Conservation (phyloP, 2,329 filamentous ascomycete genomes). For the Fusarium fujikuroi region DNA sequence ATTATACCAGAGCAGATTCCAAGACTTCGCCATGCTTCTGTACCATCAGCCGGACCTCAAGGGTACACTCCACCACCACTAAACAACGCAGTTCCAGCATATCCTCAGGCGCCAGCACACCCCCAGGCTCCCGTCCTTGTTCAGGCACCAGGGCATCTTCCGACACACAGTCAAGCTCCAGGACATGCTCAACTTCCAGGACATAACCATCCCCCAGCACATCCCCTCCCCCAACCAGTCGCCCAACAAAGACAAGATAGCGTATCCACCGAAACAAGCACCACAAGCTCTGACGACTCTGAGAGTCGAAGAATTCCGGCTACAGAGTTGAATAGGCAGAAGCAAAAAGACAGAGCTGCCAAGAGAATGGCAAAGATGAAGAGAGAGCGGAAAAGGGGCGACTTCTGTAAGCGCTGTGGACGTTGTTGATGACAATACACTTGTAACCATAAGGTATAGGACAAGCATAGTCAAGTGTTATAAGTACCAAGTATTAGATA, state of each 20-base stretch:
- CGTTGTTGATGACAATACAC: background rate
- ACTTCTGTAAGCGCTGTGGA: background rate
- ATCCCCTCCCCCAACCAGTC: background rate
- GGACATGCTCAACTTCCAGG: background rate
- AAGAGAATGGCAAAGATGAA: background rate
- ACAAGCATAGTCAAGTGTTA: background rate
- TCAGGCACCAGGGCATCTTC: background rate
- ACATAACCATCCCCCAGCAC: background rate
- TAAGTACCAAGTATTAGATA: background rate
- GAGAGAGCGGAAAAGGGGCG: background rate
- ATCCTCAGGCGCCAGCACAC: background rate
- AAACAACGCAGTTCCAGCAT: background rate
- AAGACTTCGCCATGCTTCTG: background rate
- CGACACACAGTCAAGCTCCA: accelerated
- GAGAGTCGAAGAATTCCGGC: background rate
- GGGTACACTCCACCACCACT: background rate
- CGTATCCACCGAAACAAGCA: background rate
- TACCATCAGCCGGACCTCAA: background rate
- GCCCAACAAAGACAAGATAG: background rate
- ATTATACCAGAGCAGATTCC: background rate
- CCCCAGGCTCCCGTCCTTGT: background rate
- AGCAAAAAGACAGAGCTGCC: background rate
- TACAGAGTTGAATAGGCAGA: background rate
- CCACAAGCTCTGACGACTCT: background rate
- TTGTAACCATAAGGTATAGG: background rate